phyloP scores from a whole-genome alignment of 768 basidiomycete genomes.

The Amyloporia xantha region DNA sequence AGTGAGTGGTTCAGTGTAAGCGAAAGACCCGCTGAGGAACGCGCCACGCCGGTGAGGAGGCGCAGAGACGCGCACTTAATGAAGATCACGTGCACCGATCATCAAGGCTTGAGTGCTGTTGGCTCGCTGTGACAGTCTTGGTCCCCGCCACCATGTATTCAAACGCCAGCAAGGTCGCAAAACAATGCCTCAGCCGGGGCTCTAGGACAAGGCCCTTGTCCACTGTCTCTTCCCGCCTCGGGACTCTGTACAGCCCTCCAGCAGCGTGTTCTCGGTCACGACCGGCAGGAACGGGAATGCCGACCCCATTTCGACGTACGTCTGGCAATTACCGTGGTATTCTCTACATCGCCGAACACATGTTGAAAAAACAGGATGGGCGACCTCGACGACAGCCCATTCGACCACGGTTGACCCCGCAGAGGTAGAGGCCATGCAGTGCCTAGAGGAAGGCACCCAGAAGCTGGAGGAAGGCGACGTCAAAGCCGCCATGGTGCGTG shows the following conservation, averaged over 20 bases:
- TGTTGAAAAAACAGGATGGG: slow-evolving; percentile 71
- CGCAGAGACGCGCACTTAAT: too few relatives aligned
- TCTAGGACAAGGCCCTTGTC: not conserved
- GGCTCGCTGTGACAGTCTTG: too few relatives aligned
- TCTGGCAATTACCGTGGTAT: too few relatives aligned
- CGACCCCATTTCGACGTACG: not conserved
- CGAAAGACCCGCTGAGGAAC: too few relatives aligned
- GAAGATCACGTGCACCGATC: too few relatives aligned
- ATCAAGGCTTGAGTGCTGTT: too few relatives aligned
- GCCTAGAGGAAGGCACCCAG: slow-evolving; percentile 76
- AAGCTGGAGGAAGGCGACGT: slow-evolving; percentile 86
- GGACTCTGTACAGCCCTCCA: not conserved
- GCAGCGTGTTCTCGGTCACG: not conserved
- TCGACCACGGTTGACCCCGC: slow-evolving; percentile 81
- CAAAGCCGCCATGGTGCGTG: slow-evolving; percentile 54
- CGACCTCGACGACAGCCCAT: slow-evolving; percentile 72
- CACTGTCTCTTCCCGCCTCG: not conserved
- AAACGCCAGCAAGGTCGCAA: too few relatives aligned
- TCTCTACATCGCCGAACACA: too few relatives aligned
- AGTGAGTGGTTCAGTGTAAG: too few relatives aligned
- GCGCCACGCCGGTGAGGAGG: too few relatives aligned
- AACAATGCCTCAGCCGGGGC: not conserved
- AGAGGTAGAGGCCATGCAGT: slow-evolving; percentile 69
- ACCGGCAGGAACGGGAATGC: not conserved
- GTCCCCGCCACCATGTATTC: too few relatives aligned